phyloP scores from a whole-genome alignment of 192 early-diverging fungal genomes.

The Coemansia sp. region DNA sequence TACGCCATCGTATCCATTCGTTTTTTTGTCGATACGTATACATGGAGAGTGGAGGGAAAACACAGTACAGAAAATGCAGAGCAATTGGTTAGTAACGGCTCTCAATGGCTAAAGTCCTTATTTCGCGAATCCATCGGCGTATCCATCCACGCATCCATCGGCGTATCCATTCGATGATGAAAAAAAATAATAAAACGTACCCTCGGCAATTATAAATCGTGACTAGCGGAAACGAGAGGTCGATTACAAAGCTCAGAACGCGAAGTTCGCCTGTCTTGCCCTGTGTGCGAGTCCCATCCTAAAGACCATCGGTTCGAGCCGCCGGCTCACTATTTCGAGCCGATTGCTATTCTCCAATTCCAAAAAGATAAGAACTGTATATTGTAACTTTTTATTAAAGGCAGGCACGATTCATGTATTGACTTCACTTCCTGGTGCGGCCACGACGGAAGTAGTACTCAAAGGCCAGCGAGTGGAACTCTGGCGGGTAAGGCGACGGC shows the following conservation, averaged over 20 bases:
- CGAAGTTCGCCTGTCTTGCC: not conserved
- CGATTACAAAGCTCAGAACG: not conserved
- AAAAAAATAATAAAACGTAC: not conserved
- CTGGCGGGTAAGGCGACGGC: conserved; percentile 91
- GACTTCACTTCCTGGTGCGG: conserved; percentile 42
- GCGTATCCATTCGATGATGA: conserved; percentile 1
- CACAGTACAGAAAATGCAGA: not conserved
- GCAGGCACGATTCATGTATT: not conserved
- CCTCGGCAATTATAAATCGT: conserved; percentile 7
- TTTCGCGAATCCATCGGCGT: not conserved
- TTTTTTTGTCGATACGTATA: not conserved
- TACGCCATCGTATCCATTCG: not conserved
- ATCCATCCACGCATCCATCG: conserved; percentile 8
- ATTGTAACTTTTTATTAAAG: not conserved
- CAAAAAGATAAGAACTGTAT: not conserved
- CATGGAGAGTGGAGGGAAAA: not conserved
- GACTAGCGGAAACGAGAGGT: conserved; percentile 2
- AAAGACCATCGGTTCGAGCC: conserved; percentile 1
- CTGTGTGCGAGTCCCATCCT: not conserved
- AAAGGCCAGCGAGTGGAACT: conserved; percentile 86
- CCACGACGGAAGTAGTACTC: conserved; percentile 82
- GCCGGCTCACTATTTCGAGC: not conserved
- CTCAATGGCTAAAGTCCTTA: not conserved
- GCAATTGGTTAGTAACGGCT: conserved; percentile 1
- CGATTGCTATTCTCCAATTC: not conserved